A percentile compares a stretch with the other conserved stretches of the same genome.
phyloP scores from a whole-genome alignment of 306 rosid species.

The Oxytropis ochrocephala region DNA sequence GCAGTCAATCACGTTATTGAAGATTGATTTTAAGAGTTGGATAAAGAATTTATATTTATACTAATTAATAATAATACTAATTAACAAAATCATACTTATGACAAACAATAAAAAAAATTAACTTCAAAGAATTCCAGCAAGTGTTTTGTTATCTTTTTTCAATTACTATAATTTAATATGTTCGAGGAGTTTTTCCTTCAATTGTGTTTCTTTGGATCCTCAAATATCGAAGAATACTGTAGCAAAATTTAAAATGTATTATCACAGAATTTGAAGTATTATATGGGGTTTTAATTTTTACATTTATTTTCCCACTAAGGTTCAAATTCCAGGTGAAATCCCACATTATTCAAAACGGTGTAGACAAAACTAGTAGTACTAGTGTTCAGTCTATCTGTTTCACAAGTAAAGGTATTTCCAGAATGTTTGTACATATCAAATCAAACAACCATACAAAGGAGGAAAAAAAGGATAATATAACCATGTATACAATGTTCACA shows the following conservation, averaged over 20 bases:
- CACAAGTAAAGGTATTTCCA: background rate
- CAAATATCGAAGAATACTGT: background rate
- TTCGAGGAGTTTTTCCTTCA: too few relatives aligned
- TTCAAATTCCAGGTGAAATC: constrained; percentile 8
- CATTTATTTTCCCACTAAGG: background rate
- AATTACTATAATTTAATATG: too few relatives aligned
- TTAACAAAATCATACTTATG: too few relatives aligned
- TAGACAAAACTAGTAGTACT: background rate
- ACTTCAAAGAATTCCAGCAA: too few relatives aligned
- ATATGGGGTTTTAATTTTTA: background rate
- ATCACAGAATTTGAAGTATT: background rate
- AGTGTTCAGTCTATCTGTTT: background rate
- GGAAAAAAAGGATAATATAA: background rate
- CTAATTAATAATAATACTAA: too few relatives aligned
- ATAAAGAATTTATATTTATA: too few relatives aligned
- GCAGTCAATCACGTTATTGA: background rate
- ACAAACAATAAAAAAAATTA: too few relatives aligned
- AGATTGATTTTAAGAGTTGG: too few relatives aligned
- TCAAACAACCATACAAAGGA: background rate
- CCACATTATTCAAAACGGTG: background rate
- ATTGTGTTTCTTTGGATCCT: background rate
- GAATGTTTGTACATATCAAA: background rate
- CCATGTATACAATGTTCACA: background rate
- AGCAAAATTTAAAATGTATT: background rate
- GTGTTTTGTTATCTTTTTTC: too few relatives aligned